Evolutionary conservation across 2,329 filamentous ascomycete genomes (phyloP).

Genomic region (Nothopassalora personata): DNA sequence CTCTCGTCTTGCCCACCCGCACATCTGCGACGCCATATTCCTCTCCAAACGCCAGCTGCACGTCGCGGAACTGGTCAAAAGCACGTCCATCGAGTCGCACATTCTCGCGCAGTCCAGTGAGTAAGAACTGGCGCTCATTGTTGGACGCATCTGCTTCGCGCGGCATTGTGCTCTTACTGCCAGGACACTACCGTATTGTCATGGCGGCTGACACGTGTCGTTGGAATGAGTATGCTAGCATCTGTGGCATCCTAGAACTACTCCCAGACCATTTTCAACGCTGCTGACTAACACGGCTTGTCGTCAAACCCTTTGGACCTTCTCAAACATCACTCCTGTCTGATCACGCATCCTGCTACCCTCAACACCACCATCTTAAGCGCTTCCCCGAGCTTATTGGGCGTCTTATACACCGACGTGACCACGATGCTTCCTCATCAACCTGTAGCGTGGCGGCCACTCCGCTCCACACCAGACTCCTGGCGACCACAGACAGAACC

Average conservation of each 20-base stretch:
- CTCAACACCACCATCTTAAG: not conserved
- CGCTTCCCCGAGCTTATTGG: not conserved
- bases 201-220: not conserved
- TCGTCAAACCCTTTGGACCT: no score
- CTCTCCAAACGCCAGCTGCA: slow-evolving; percentile 78
- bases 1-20: slow-evolving; percentile 81
- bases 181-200: not conserved
- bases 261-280: no score
- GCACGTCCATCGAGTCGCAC: slow-evolving; percentile 78
- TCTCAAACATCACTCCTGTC: not conserved
- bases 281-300: not conserved
- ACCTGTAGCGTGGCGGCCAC: not conserved
- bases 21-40: slow-evolving; percentile 89
- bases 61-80: slow-evolving; percentile 71
- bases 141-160: slow-evolving; percentile 85
- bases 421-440: not conserved
- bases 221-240: not conserved
- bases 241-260: no score
- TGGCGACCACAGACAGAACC: not conserved
- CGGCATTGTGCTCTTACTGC: slow-evolving; percentile 59
- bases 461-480: not conserved
- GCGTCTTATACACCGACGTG: not conserved
- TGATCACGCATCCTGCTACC: not conserved
- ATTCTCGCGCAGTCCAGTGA: slow-evolving; percentile 73
- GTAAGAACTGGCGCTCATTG: slow-evolving; percentile 81